Conservation (phyloP, 805 yeast species). For the Candida golubevii region DNA sequence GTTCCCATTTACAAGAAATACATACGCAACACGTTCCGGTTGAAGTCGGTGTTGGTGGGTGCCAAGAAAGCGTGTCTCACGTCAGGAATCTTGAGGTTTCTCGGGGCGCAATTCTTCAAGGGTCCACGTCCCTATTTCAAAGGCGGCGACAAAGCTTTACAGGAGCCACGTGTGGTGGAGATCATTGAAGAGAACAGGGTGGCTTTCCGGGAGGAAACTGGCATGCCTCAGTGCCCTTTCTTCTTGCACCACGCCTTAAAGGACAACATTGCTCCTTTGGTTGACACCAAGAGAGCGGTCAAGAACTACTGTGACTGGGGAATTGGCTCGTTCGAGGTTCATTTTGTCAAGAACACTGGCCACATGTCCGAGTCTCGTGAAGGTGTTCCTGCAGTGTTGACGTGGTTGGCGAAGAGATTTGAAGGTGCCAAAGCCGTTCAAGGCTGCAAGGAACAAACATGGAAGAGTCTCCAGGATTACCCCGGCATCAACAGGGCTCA, state of each 20-base stretch:
- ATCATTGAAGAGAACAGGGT: slow-evolving; percentile 7
- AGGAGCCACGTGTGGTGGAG: neutral
- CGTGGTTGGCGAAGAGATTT: slow-evolving; percentile 14
- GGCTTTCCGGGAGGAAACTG: slow-evolving; percentile 2
- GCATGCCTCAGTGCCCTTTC: slow-evolving; percentile 23
- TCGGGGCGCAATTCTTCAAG: slow-evolving; percentile 6
- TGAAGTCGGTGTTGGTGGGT: slow-evolving; percentile 1
- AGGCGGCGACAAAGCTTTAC: slow-evolving; percentile 4
- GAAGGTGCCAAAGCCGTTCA: slow-evolving; percentile 10
- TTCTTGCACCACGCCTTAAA: slow-evolving; percentile 22
- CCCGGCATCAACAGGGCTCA: neutral
- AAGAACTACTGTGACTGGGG: slow-evolving; percentile 30
- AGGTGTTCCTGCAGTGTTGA: slow-evolving; percentile 13
- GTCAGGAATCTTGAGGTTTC: slow-evolving; percentile 4
- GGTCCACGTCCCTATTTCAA: slow-evolving; percentile 6
- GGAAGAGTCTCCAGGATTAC: neutral
- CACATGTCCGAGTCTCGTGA: slow-evolving; percentile 22
- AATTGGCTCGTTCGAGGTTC: slow-evolving; percentile 25
- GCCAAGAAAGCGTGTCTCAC: slow-evolving; percentile 2
- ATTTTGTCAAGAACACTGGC: slow-evolving; percentile 23
- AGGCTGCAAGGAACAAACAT: slow-evolving; percentile 6
- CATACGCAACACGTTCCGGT: neutral
- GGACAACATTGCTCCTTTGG: slow-evolving; percentile 23
- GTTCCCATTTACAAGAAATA: neutral
- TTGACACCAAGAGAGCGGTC: slow-evolving; percentile 18